phyloP scores from a whole-genome alignment of 306 rosid genomes.

The Elaeagnus macrophylla region DNA sequence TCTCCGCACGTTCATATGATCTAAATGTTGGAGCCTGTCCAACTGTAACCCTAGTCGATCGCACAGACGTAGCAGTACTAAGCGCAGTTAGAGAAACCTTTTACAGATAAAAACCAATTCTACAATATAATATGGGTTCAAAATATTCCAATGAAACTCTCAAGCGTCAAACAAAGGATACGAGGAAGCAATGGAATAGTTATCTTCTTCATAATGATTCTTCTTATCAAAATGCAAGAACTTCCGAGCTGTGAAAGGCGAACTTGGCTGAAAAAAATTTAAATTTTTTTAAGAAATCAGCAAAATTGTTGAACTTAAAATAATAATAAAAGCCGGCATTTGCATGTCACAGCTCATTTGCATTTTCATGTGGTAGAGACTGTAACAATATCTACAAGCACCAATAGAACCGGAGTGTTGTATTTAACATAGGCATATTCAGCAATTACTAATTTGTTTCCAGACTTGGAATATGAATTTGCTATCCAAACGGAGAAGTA shows the following conservation, averaged over 20 bases:
- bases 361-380: slow-evolving; percentile 8
- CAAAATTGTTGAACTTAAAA: too few species aligned
- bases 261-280: slow-evolving; percentile 43
- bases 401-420: too few species aligned
- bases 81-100: slow-evolving; percentile 36
- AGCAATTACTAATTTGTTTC: too few species aligned
- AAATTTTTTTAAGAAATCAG: slow-evolving; percentile 9
- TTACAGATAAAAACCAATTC: neutral
- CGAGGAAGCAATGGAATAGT: slow-evolving; percentile 74
- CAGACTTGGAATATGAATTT: too few species aligned
- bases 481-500: too few species aligned
- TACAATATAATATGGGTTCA: neutral
- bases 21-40: slow-evolving; percentile 80
- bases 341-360: neutral
- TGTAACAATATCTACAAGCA: neutral
- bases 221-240: slow-evolving; percentile 42
- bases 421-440: too few species aligned
- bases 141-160: neutral
- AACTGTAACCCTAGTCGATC: slow-evolving; percentile 66
- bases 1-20: slow-evolving; percentile 59
- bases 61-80: slow-evolving; percentile 56
- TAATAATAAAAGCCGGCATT: neutral
- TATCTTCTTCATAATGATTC: slow-evolving; percentile 74
- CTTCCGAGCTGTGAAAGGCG: slow-evolving; percentile 56
- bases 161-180: slow-evolving; percentile 54